Conservation (phyloP, 352 stramenopile genomes). For the Globisporangium nagaii region DNA sequence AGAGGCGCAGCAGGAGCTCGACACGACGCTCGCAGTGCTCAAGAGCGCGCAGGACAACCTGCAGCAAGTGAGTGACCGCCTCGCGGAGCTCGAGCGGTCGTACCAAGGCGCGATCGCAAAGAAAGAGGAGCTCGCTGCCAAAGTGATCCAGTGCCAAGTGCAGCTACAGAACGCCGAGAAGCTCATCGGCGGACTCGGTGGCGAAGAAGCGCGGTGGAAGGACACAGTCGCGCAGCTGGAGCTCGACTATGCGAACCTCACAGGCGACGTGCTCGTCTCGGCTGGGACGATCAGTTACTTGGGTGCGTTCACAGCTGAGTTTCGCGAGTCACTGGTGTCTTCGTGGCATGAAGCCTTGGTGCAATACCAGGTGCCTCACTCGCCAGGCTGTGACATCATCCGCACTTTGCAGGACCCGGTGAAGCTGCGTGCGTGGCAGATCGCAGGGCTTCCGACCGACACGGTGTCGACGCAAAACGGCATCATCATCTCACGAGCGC, state of each 20-base stretch:
- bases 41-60: slow-evolving; percentile 58
- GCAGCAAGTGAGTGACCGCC: slow-evolving; percentile 78
- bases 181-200: slow-evolving; percentile 77
- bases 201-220: slow-evolving; percentile 83
- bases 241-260: slow-evolving; percentile 73
- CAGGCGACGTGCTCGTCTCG: slow-evolving; percentile 81
- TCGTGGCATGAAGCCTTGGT: slow-evolving; percentile 65
- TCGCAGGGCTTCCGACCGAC: slow-evolving; percentile 82
- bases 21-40: slow-evolving; percentile 41
- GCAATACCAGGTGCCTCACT: slow-evolving; percentile 63
- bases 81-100: slow-evolving; percentile 79
- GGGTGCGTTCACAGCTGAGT: slow-evolving; percentile 84
- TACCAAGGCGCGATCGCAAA: slow-evolving; percentile 85
- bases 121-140: slow-evolving; percentile 87
- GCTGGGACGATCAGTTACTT: slow-evolving; percentile 86
- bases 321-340: slow-evolving; percentile 60
- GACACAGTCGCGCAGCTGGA: slow-evolving; percentile 72
- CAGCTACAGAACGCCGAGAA: slow-evolving; percentile 86
- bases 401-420: slow-evolving; percentile 83
- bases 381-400: slow-evolving; percentile 82
- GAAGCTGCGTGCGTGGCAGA: slow-evolving; percentile 86
- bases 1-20: slow-evolving; percentile 51
- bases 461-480: slow-evolving; percentile 93
- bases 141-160: slow-evolving; percentile 88
- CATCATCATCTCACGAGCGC: slow-evolving; percentile 84